Conservation (phyloP, 306 rosid species). For the Hippophae rhamnoides region DNA sequence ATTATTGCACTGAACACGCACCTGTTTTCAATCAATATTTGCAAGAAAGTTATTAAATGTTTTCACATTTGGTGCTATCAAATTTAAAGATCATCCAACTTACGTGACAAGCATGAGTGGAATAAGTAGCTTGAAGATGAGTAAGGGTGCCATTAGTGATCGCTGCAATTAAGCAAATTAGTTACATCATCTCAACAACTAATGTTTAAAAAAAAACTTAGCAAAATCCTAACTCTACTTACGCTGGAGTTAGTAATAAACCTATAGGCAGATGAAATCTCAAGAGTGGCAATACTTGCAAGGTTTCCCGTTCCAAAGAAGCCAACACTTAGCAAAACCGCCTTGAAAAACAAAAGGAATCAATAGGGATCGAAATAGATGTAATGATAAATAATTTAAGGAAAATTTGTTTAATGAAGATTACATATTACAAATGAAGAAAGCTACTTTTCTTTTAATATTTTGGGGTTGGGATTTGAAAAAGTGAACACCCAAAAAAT, state of each 20-base stretch:
- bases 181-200: constrained; percentile 20
- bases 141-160: constrained; percentile 82
- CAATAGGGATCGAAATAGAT: constrained; percentile 9
- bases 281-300: constrained; percentile 87
- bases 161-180: constrained; percentile 46
- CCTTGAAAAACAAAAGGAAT: constrained; percentile 30
- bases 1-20: constrained; percentile 80
- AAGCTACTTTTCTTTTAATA: too few species aligned
- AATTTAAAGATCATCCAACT: constrained; percentile 23
- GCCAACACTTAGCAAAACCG: constrained; percentile 73
- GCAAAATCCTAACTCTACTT: constrained; percentile 32
- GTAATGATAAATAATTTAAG: constrained; percentile 4
- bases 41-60: too few species aligned
- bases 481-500: too few species aligned
- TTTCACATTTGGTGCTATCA: neutral
- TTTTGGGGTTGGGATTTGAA: too few species aligned
- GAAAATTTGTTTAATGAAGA: neutral
- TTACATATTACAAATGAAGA: too few species aligned
- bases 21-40: constrained; percentile 35
- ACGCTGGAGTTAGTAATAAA: constrained; percentile 81
- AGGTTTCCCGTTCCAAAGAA: constrained; percentile 91
- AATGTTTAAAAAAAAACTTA: neutral
- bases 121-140: constrained; percentile 76
- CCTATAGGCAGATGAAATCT: constrained; percentile 86
- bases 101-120: constrained; percentile 88